A percentile compares a stretch with the other conserved stretches of the same genome.
These are phyloP conservation scores for Sanghuangporus baumii DNA, from an alignment of 1,284 basidiomycete species.

Conservation along the genomic window DNA sequence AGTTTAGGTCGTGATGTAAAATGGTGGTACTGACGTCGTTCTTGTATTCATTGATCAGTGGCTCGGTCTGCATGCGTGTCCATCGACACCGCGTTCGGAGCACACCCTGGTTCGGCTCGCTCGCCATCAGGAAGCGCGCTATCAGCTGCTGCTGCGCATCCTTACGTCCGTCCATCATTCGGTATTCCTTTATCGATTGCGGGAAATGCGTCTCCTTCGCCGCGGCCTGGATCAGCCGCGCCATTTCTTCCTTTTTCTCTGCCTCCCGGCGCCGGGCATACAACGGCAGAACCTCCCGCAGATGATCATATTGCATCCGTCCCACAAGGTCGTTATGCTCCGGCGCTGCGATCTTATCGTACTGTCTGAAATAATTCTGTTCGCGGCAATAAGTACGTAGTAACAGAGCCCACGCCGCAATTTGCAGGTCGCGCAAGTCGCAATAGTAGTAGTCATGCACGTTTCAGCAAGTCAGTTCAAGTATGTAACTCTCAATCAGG, in stretches of 20 bases:
- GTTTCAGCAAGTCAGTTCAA: too few species aligned
- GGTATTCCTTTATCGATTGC: conserved; percentile 38
- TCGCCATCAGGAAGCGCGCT: conserved; percentile 43
- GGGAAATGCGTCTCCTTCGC: conserved; percentile 36
- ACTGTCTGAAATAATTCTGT: conserved; percentile 17
- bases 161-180: conserved; percentile 30
- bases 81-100: conserved; percentile 47
- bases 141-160: conserved; percentile 47
- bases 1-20: neutral
- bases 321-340: conserved; percentile 17
- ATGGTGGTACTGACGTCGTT: conserved; percentile 32
- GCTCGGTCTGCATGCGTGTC: conserved; percentile 42
- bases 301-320: conserved; percentile 37
- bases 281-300: conserved; percentile 33
- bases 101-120: conserved; percentile 36
- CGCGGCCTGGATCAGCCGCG: conserved; percentile 23
- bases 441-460: neutral
- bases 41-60: conserved; percentile 35
- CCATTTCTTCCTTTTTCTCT: conserved; percentile 28
- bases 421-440: neutral
- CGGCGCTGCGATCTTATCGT: conserved; percentile 2
- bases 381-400: neutral
- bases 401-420: neutral
- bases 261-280: conserved; percentile 25
- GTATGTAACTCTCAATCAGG: too few species aligned